phyloP scores from a whole-genome alignment of 352 stramenopile species.

The Phytophthora gonapodyides region DNA sequence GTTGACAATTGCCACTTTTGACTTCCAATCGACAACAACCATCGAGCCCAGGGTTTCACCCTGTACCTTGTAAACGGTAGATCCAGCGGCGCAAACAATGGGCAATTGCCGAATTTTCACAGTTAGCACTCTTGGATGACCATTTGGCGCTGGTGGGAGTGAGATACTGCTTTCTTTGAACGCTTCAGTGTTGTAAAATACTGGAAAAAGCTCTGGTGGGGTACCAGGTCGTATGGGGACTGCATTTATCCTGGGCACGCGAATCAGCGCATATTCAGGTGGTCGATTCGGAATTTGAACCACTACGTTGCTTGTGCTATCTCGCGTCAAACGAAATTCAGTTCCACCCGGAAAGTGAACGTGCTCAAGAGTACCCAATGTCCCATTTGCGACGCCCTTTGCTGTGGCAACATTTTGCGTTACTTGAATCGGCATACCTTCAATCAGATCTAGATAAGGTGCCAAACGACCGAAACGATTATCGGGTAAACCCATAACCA shows the following conservation, averaged over 20 bases:
- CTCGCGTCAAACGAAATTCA: background rate
- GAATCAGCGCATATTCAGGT: conserved; percentile 3
- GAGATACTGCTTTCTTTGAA: background rate
- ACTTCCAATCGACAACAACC: background rate
- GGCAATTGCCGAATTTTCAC: background rate
- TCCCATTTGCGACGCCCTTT: background rate
- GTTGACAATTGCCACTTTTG: background rate
- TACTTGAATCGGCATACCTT: too few relatives aligned
- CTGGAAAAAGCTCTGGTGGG: conserved; percentile 1
- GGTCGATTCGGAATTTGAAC: background rate
- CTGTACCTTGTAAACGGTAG: background rate
- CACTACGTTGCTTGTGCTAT: background rate
- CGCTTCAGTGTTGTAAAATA: background rate
- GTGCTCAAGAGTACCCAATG: background rate
- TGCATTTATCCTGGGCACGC: background rate
- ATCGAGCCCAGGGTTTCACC: background rate
- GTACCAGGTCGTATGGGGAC: background rate
- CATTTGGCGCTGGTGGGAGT: background rate
- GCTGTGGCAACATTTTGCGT: too few relatives aligned
- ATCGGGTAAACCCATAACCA: background rate
- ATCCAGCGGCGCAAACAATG: conserved; percentile 2
- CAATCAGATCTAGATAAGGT: background rate
- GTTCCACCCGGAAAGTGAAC: background rate
- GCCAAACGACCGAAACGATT: background rate
- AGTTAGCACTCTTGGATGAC: background rate